Base-by-base conservation (phyloP, 2,329 filamentous ascomycete species). In the Colletotrichum tropicale region DNA sequence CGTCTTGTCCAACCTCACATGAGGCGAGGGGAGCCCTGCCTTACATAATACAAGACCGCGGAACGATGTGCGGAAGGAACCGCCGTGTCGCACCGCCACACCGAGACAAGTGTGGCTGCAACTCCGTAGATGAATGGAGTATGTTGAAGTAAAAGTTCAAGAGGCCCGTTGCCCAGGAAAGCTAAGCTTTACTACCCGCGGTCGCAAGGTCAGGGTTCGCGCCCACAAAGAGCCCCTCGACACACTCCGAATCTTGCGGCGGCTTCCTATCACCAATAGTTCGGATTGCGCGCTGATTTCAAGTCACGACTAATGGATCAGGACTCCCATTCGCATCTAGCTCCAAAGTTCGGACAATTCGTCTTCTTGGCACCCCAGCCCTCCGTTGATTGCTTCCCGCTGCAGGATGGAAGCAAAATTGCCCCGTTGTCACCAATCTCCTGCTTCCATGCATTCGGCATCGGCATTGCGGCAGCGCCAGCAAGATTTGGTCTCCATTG, bases 171-270 rank as follows among this genome's bases (percentile, higher is more conserved):
- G 24, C 26, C 52, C 18, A 18, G 13, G 32, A 68, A 48, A 18
- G 73, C 64, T 73, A 75, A 75, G 73, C 73, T 75, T 75, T 73
- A 34, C 43, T 24, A 13, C 43, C 43, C 43, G 43, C n/a, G 43
- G 43, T 52, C 43, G 43, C 43, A 52, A 52, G 43, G 43, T 52
- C 43, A 52, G 43, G 43, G n/a, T 52, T 52, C 43, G 43, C 43
- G n/a, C n/a, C 43, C 43, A 52, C n/a, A 52, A 21, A 52, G 43
- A 52, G 43, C 43, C 6, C n/a, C 43, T 52, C 43, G 43, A 52
- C n/a, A 66, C 9, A 32, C 12, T 61, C 28, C 34, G 3, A 24
- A 38, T 64, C 26, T 38, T 38, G 61, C 61, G 61, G 61, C 34
- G 61, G 61, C 21, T 64, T 64, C 61, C 61, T 38, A 64, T 64